Conservation (phyloP, 2,329 filamentous ascomycete genomes). For the Curvularia lunata region DNA sequence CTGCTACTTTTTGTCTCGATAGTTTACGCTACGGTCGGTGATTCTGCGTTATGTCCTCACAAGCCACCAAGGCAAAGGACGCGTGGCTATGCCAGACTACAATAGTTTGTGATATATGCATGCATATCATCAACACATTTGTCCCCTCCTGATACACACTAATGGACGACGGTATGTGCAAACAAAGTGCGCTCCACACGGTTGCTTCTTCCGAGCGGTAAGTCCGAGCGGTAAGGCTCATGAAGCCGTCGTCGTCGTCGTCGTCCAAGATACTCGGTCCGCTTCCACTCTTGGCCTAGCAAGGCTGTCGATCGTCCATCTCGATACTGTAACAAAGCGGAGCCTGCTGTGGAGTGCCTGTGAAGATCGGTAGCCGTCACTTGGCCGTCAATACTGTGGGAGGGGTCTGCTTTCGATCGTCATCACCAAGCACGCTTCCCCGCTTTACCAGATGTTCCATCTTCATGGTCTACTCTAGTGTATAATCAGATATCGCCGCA, state of each 20-base stretch:
- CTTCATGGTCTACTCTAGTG: neutral
- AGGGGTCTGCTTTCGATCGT: neutral
- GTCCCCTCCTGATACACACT: neutral
- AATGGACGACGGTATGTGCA: neutral
- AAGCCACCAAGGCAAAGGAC: neutral
- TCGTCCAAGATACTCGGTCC: neutral
- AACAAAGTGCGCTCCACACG: neutral
- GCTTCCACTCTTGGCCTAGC: neutral
- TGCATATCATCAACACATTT: neutral
- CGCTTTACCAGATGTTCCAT: constrained; percentile 2
- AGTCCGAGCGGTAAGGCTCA: neutral
- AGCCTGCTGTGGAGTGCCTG: neutral
- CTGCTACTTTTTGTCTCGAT: neutral
- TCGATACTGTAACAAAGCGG: neutral
- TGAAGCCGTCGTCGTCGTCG: too few relatives aligned
- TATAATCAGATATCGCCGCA: neutral
- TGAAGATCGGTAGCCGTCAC: neutral
- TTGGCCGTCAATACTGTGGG: neutral
- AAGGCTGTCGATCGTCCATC: neutral
- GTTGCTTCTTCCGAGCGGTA: neutral
- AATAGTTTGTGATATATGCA: neutral
- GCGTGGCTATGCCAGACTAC: neutral
- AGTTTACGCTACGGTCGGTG: neutral
- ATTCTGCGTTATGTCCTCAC: neutral
- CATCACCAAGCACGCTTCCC: constrained; percentile 1